A percentile compares a stretch with the other conserved stretches of the same genome.
phyloP scores from a whole-genome alignment of 129 eudicot genomes.

The Ambrosia artemisiifolia region DNA sequence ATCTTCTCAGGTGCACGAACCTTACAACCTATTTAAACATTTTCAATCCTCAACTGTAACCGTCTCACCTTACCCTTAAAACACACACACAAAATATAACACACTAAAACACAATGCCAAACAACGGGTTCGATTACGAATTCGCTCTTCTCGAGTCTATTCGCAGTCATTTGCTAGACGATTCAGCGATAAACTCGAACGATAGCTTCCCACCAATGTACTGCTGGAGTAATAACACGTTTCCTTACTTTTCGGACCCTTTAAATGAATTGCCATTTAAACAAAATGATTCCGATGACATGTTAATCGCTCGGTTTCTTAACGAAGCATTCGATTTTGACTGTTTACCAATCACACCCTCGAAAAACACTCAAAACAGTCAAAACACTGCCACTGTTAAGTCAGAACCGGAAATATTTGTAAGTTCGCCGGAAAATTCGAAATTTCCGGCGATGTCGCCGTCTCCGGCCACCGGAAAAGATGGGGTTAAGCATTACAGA shows the following conservation, averaged over 20 bases:
- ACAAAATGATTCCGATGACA: conserved; percentile 48
- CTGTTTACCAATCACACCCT: background rate
- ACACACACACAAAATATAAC: background rate
- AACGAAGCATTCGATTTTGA: conserved; percentile 33
- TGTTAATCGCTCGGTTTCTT: conserved; percentile 38
- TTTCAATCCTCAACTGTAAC: conserved; percentile 13
- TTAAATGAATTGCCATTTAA: conserved; percentile 46
- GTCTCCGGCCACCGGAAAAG: background rate
- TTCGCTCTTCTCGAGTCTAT: conserved; percentile 59
- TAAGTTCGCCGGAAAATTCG: background rate
- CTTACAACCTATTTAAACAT: conserved; percentile 35
- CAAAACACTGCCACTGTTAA: conserved; percentile 12
- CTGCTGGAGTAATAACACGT: conserved; percentile 23
- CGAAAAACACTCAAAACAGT: background rate
- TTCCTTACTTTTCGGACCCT: conserved; percentile 41
- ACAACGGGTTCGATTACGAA: conserved; percentile 41
- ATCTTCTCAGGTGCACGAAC: conserved; percentile 30
- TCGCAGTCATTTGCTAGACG: conserved; percentile 46
- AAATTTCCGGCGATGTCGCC: conserved; percentile 8
- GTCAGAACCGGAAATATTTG: conserved; percentile 33
- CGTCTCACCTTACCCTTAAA: background rate
- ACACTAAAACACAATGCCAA: conserved; percentile 8
- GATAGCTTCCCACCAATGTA: conserved; percentile 1
- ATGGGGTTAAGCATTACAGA: conserved; percentile 48
- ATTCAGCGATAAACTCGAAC: conserved; percentile 25